A percentile compares a stretch with the other conserved stretches of the same genome.
These are phyloP conservation scores for Stachybotrys chlorohalonatus DNA, from an alignment of 2,329 filamentous ascomycete species.

Conservation along the genomic window DNA sequence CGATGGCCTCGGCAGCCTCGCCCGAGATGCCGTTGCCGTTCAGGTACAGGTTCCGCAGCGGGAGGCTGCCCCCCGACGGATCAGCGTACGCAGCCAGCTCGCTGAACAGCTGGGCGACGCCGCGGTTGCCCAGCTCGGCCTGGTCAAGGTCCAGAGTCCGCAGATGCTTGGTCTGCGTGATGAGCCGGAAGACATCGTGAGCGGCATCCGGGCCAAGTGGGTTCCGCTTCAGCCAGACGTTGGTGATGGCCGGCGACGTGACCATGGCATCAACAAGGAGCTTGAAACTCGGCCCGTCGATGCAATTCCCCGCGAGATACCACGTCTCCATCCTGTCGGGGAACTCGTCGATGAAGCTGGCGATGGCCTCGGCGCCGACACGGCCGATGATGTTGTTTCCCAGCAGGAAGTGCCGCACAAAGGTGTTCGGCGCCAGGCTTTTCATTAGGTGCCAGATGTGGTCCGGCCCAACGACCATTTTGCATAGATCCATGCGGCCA, in stretches of 20 bases:
- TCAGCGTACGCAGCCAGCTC: constrained; percentile 21
- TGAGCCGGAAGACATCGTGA: constrained; percentile 31
- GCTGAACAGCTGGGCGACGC: constrained; percentile 32
- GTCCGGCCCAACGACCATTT: constrained; percentile 43
- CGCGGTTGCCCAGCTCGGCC: constrained; percentile 38
- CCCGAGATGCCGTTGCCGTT: constrained; percentile 25
- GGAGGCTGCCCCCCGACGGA: constrained; percentile 15
- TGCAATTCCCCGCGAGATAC: constrained; percentile 47
- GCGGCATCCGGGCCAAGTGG: constrained; percentile 32
- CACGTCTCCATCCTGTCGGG: constrained; percentile 43
- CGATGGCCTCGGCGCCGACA: constrained; percentile 34
- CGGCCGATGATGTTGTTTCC: constrained; percentile 47
- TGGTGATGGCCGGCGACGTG: constrained; percentile 32
- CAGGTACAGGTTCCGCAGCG: constrained; percentile 26
- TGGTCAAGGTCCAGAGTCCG: constrained; percentile 45
- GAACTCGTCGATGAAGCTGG: constrained; percentile 32
- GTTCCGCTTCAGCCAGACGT: constrained; percentile 46
- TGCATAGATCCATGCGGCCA: constrained; percentile 44
- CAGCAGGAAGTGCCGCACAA: constrained; percentile 41
- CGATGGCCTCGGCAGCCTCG: constrained; percentile 19
- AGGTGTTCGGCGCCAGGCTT: constrained; percentile 34
- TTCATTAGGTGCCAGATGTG: constrained; percentile 41
- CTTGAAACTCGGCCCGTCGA: constrained; percentile 31
- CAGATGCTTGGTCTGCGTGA: constrained; percentile 31
- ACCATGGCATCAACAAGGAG: constrained; percentile 35